phyloP scores from a whole-genome alignment of 169 alveolate genomes.

The Cyclospora cayetanensis region DNA sequence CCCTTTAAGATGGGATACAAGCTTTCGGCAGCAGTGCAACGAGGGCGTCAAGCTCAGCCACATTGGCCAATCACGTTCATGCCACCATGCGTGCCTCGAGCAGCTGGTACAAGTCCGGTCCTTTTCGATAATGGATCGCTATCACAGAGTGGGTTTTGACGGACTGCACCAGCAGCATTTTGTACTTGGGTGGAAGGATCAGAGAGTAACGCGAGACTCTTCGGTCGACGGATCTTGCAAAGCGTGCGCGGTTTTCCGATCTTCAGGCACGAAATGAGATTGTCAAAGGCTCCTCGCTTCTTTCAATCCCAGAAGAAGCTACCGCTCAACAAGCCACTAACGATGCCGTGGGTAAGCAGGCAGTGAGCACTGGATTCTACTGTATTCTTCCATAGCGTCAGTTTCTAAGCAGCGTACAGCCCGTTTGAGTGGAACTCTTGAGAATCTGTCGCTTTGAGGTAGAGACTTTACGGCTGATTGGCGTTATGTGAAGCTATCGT shows the following conservation, averaged over 20 bases:
- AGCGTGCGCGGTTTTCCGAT: neutral
- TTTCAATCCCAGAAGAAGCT: neutral
- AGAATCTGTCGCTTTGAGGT: neutral
- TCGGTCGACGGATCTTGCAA: neutral
- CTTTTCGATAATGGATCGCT: conserved; percentile 51
- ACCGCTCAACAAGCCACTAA: neutral
- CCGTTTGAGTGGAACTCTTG: neutral
- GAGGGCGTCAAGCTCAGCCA: too few species aligned
- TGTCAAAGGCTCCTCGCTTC: neutral
- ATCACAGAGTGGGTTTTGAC: neutral
- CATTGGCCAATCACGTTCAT: neutral
- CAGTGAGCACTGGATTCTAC: neutral
- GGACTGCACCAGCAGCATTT: neutral
- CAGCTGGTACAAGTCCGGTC: neutral
- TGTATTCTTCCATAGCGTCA: neutral
- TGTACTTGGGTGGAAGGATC: neutral
- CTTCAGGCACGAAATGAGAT: conserved; percentile 39
- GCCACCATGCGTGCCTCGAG: neutral
- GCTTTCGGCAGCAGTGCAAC: neutral
- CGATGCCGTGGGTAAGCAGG: neutral
- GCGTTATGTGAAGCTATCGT: neutral
- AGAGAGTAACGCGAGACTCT: neutral
- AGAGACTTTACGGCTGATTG: neutral
- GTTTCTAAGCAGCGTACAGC: neutral
- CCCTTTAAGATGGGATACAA: neutral